These are phyloP conservation scores for Phytophthora sojae DNA, from an alignment of 352 stramenopile genomes.

Conservation along the genomic window DNA sequence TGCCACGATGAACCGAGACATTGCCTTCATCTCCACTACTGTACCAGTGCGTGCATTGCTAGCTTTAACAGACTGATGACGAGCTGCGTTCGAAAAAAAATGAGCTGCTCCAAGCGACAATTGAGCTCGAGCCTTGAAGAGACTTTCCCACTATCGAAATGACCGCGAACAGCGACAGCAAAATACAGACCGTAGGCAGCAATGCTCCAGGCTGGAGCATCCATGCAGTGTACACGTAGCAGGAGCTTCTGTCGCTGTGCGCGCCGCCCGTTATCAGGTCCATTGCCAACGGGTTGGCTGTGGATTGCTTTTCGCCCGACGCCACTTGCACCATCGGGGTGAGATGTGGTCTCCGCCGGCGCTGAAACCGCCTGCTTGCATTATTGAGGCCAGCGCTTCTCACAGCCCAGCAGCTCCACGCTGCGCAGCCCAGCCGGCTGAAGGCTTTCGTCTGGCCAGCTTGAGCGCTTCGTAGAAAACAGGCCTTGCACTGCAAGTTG, in stretches of 20 bases:
- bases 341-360: not conserved
- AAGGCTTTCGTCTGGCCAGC: not conserved
- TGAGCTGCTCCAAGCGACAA: not conserved
- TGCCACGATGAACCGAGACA: too few relatives aligned
- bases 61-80: not conserved
- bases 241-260: not conserved
- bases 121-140: not conserved
- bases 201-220: not conserved
- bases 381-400: not conserved
- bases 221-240: too few relatives aligned
- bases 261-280: not conserved
- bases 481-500: not conserved
- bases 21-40: not conserved
- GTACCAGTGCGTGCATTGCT: not conserved
- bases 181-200: not conserved
- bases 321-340: too few relatives aligned
- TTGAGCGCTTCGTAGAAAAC: not conserved
- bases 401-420: not conserved
- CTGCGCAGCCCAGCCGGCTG: not conserved
- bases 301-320: not conserved
- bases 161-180: not conserved
- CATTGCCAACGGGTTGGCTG: not conserved
- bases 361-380: not conserved
- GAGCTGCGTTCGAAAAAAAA: not conserved
- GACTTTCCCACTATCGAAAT: not conserved